Base-by-base conservation (phyloP, 768 basidiomycete species). In the Postia placenta region DNA sequence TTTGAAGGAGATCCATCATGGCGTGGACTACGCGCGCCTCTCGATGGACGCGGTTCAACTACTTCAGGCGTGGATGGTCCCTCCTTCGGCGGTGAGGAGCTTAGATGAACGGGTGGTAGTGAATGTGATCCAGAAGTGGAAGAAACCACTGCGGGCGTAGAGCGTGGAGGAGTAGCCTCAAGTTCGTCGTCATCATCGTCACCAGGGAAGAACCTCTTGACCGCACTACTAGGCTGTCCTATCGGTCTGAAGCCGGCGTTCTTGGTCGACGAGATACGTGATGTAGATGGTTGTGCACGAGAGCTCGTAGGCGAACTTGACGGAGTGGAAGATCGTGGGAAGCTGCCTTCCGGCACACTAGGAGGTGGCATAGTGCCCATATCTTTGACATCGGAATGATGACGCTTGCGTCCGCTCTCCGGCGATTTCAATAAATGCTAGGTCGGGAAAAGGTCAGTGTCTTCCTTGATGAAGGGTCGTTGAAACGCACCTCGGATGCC, bases 121-220 rank as follows among this genome's bases (percentile, higher is more conserved):
- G 19, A 40, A 6, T 37, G 35, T 4, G 46, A 14, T 35, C 15
- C 23, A 5, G 46, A 38, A n/a, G 36, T 22, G 14, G 46, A 28
- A n/a, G 33, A 4, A 11, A 20, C 33, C 14, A 30, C 23, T n/a
- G 27, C 19, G 3, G 26, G 17, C 11, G 45, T 14, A 17, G 3
- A 17, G 35, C 46, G 35, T 27, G 26, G 28, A 26, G 25, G 36
- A 25, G 17, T 37, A 11, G 46, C 23, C 12, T 47, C 46, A 26
- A 74, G 72, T 55, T 78, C 73, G 28, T 87, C 86, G 28, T 87
- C 86, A 17, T 87, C 86, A 19, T 91, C 88, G 43, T 91, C 88
- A 1, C 76, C 79, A 19, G 90, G 89, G 61, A 93, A 93, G 67
- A 92, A 92, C 57, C 74, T 76, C 63, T 83, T 85, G 41, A 93